Conservation (phyloP, 768 basidiomycete species). For the Cyathus striatus region DNA sequence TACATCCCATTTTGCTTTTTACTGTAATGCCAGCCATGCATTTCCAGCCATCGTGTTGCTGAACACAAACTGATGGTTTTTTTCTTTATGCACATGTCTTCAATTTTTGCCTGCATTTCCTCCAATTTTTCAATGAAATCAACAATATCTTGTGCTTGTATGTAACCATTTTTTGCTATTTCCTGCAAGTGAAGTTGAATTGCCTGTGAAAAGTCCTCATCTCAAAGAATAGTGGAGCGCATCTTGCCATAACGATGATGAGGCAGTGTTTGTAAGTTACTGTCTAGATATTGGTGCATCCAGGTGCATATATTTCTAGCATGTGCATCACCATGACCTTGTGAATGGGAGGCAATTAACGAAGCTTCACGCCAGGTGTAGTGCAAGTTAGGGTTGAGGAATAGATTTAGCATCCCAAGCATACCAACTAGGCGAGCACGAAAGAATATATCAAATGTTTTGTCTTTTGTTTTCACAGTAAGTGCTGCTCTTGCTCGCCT, state of each 20-base stretch:
- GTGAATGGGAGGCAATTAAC: conserved; percentile 17
- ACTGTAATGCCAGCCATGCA: conserved; percentile 21
- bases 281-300: conserved; percentile 18
- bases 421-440: conserved; percentile 19
- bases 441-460: conserved; percentile 24
- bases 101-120: conserved; percentile 13
- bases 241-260: conserved; percentile 15
- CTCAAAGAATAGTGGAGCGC: conserved; percentile 18
- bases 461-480: conserved; percentile 15
- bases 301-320: conserved; percentile 22
- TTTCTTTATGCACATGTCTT: conserved; percentile 6
- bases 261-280: conserved; percentile 14
- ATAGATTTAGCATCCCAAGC: conserved; percentile 25
- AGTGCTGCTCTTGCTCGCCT: conserved; percentile 10
- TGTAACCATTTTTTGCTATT: conserved; percentile 16
- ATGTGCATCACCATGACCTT: conserved; percentile 18
- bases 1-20: conserved; percentile 26
- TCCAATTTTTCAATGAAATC: conserved; percentile 17
- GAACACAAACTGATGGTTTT: conserved; percentile 18
- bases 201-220: conserved; percentile 22
- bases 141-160: conserved; percentile 22
- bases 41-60: conserved; percentile 24
- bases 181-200: conserved; percentile 21
- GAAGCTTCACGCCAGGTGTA: conserved; percentile 29
- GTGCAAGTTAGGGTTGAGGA: conserved; percentile 20